Evolutionary conservation across 1,284 basidiomycete genomes (phyloP), one percentile per base, ranked within the genome.

Genomic region (Thecaphora thlaspeos): DNA sequence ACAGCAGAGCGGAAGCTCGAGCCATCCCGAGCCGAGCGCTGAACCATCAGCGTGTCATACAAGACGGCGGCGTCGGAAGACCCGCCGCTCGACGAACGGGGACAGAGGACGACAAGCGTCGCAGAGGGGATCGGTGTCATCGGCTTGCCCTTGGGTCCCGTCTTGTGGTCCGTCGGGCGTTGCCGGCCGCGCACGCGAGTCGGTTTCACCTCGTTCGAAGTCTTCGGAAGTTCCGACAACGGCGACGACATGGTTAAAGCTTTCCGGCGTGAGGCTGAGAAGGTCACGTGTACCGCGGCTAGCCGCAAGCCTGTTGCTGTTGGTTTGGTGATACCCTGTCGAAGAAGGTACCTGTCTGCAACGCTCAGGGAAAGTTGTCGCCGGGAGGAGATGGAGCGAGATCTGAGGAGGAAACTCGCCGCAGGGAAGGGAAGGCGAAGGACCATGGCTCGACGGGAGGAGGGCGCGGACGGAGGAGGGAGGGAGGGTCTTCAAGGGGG

Each of bases 61-160:
- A 51, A 42, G 3, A 53, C 41, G 5, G 46, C 24, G 17, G 48
- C 46, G 2, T 26, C 43, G 26, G 28, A 11, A n/a, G n/a, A n/a
- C n/a, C n/a, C n/a, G 34, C 32, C 32, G 23, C 32, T 36, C 18
- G 34, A 21, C 2, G 57, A 53, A 30, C 53, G 41, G 3, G 71
- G 71, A 37, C 69, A 71, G 10, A 74, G 60, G 14, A 74, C 68
- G 48, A 74, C 46, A 19, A 74, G 70, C 10, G 68, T 67, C 4
- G 71, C 68, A 4, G 68, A 71, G 7, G 66, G 70, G 4, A 72
- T 48, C 18, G 71, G 71, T 18, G 68, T 70, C 71, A 72, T 72
- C 12, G 71, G 70, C 43, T 61, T 52, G 34, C 71, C 70, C 34
- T 66, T 61, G 23, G 58, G 46, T 1, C 68, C 68, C 22, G 58